A percentile compares a stretch with the other conserved stretches of the same genome.
Conservation (phyloP, 140 eudicot genomes). For the Cichorium intybus region DNA sequence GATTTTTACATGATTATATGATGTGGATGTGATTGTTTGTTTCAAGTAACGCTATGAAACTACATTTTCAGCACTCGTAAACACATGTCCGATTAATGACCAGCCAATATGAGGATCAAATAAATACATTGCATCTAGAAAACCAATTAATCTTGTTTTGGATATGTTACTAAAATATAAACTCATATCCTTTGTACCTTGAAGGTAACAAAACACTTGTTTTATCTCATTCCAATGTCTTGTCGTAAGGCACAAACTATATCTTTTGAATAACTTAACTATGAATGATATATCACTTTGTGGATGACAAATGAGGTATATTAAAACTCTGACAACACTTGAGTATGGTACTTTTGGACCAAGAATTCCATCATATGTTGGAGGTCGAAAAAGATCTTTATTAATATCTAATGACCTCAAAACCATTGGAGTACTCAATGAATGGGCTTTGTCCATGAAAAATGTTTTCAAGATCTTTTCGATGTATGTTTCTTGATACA, state of each 20-base stretch:
- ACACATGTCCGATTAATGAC: not conserved
- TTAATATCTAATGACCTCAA: not conserved
- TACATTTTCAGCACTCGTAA: not conserved
- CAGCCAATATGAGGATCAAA: not conserved
- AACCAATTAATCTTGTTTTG: not conserved
- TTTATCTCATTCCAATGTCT: slow-evolving; percentile 6
- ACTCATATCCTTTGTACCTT: slow-evolving; percentile 1
- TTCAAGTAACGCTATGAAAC: not conserved
- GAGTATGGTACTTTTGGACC: not conserved
- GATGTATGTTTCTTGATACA: too few relatives aligned
- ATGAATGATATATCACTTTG: not conserved
- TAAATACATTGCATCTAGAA: not conserved
- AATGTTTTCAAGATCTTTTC: too few relatives aligned
- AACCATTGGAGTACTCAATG: slow-evolving; percentile 6
- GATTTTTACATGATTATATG: not conserved
- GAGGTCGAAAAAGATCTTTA: not conserved
- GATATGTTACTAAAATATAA: not conserved
- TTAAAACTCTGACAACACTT: not conserved
- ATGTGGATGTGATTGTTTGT: not conserved
- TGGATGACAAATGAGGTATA: not conserved
- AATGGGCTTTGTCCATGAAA: not conserved
- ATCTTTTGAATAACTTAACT: not conserved
- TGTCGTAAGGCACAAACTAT: not conserved
- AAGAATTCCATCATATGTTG: not conserved
- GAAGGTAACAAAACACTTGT: not conserved